Evolutionary conservation across 176 grass and related monocot species (phyloP), one percentile per base, ranked within the genome.

Genomic region (Aegilops tauschii): DNA sequence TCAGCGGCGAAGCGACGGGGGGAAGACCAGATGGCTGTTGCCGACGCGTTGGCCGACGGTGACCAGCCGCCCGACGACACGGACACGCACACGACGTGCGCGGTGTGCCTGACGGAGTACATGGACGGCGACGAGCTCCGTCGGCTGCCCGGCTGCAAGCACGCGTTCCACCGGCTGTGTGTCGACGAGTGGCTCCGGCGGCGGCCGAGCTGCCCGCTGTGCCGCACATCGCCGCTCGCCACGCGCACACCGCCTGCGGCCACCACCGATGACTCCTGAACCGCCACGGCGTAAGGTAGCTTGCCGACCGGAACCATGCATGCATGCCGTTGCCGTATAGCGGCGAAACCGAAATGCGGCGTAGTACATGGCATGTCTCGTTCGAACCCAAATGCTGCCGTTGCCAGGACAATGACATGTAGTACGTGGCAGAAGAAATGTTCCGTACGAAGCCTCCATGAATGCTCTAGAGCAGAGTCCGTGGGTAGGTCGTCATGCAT

Each of bases 111-210:
- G n/a, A 76, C 39, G 32, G 87, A 90, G 5, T 90, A 92, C 79
- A 54, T 12, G 6, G 87, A 80, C 14, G 81, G 77, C 27, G 87
- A 87, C 39, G 90, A 87, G 87, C 90, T 92, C 23, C 77, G 87
- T 27, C 39, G n/a, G 78, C 50, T 94, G 37, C 86, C 90, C 35
- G 84, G 61, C 3, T 95, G 93, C 88, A 21, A 70, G 5, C 93
- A 95, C 80, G 39, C 81, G 67, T 95, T 92, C 79, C 93, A 92
- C 74, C 72, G 65, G 21, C 21, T 20, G 54, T 95, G 93, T 80
- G 35, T 92, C 28, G 93, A 86, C 69, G 79, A 36, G 50, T 95
- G 93, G 93, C 85, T 95, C 61, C 78, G 65, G n/a, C 74, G 27
- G 21, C 85, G 73, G 2, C 79, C 84, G 6, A 90, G 90, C 12